Conservation (phyloP, 23 red algal species). For the Gracilaria caudata region DNA sequence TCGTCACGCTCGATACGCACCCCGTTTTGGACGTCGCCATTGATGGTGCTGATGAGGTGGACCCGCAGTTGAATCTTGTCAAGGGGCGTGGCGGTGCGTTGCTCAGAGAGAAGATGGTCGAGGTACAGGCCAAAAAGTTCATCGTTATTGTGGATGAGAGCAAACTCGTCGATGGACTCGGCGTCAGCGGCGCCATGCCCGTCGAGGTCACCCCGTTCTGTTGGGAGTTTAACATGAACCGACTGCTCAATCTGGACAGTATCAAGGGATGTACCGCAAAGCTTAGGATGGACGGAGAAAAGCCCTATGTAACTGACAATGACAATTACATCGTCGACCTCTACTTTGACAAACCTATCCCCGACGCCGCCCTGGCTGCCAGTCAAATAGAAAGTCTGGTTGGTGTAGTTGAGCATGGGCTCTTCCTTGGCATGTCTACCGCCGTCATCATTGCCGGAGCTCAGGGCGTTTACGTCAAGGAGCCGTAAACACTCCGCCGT, state of each 20-base stretch:
- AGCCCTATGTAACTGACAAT: constrained; percentile 96
- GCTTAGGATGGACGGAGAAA: constrained; percentile 75
- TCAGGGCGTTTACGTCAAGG: constrained; percentile 78
- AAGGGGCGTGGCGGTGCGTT: constrained; percentile 97
- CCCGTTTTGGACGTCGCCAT: constrained; percentile 95
- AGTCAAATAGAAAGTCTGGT: constrained; percentile 79
- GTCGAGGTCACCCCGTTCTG: constrained; percentile 99
- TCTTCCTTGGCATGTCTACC: constrained; percentile 94
- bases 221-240: constrained; percentile 87
- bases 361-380: constrained; percentile 70
- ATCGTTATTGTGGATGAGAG: constrained; percentile 98
- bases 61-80: constrained; percentile 86
- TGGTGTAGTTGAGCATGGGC: constrained; percentile 96
- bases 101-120: constrained; percentile 99
- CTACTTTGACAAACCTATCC: constrained; percentile 89
- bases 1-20: constrained; percentile 90
- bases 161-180: constrained; percentile 90
- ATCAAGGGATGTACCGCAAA: constrained; percentile 84
- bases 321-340: constrained; percentile 99
- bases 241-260: constrained; percentile 58
- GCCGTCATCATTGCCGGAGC: constrained; percentile 87
- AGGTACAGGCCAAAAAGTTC: constrained; percentile 95
- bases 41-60: constrained; percentile 97
- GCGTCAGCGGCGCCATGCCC: constrained; percentile 96
- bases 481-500: constrained; percentile 27